Evolutionary conservation across 495 filamentous ascomycete genomes (phyloP), one percentile per base, ranked within the genome.

Genomic region (Sabuloglossum arenarium): DNA sequence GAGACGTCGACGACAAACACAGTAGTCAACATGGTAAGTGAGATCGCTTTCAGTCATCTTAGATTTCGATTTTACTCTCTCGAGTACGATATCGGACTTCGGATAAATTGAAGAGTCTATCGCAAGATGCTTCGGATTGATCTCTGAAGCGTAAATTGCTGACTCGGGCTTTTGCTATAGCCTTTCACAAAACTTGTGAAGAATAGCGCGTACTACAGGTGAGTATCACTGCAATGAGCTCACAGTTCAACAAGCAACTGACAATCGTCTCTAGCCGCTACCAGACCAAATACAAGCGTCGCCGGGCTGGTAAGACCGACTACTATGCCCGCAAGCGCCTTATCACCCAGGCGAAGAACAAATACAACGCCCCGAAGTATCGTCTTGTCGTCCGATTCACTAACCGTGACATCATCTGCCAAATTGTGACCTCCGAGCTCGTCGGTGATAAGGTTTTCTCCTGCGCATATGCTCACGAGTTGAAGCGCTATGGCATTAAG

Each of bases 281-380:
- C 78, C 91, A 99, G 79, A 94, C 90, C 72, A 99, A 99, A 82
- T 99, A 96, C 85, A 90, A 86, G 75, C 88, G 91, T 71, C 83
- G 91, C 70, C 82, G 91, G 61, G 70, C 81, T 71, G 91, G 91
- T 70, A 99, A 97, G 85, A 99, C 91, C 75, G 91, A 99, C 70
- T 99, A 99, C 86, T 97, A 95, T 72, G 91, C 91, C 69, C 91
- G 91, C 75, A 95, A 96, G 83, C 85, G 91, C 67, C 78, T 99
- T 73, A 93, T 94, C 81, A 89, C 87, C 75, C 91, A 99, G 79
- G 91, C 91, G 73, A 99, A 97, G 88, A 97, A 97, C 86, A 97
- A 97, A 81, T 98, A 96, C 85, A 91, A 89, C 72, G 84, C 90
- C 51, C 90, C 91, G 70, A 99, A 99, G 79, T 96, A 99, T 82